A percentile compares a stretch with the other conserved stretches of the same genome.
Conservation (phyloP, 208 protist species). For the Leishmania tarentolae region DNA sequence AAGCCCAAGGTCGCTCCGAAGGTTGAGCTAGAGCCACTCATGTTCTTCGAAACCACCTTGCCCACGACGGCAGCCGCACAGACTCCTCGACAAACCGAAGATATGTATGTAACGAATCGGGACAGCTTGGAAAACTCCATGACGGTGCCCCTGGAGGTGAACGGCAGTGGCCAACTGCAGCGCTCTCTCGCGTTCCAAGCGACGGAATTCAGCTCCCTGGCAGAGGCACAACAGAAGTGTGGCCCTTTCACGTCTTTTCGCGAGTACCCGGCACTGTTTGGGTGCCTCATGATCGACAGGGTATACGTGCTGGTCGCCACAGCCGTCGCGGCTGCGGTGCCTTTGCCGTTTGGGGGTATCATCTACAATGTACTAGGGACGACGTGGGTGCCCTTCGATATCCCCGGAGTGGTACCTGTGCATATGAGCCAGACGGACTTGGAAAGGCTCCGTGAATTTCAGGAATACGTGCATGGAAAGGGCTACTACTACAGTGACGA, state of each 20-base stretch:
- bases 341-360: conserved; percentile 53
- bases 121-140: conserved; percentile 39
- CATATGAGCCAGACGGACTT: conserved; percentile 51
- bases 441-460: conserved; percentile 70
- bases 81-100: conserved; percentile 14
- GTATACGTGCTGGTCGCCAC: conserved; percentile 84
- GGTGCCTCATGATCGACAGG: conserved; percentile 68
- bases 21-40: conserved; percentile 54
- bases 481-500: conserved; percentile 90
- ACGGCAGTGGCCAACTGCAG: conserved; percentile 53
- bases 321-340: conserved; percentile 34
- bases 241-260: conserved; percentile 66
- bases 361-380: conserved; percentile 70
- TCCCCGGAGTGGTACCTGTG: conserved; percentile 63
- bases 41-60: conserved; percentile 66
- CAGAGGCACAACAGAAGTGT: conserved; percentile 45
- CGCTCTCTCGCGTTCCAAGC: conserved; percentile 48
- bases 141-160: conserved; percentile 54
- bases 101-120: conserved; percentile 29
- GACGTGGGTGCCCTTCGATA: conserved; percentile 71
- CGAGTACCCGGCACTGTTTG: conserved; percentile 78
- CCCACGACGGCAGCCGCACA: conserved; percentile 5
- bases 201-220: conserved; percentile 66
- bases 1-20: conserved; percentile 34
- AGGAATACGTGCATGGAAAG: conserved; percentile 59